Evolutionary conservation across 2,329 filamentous ascomycete genomes (phyloP), one percentile per base, ranked within the genome.

Genomic region (Paraconiothyrium sp.): DNA sequence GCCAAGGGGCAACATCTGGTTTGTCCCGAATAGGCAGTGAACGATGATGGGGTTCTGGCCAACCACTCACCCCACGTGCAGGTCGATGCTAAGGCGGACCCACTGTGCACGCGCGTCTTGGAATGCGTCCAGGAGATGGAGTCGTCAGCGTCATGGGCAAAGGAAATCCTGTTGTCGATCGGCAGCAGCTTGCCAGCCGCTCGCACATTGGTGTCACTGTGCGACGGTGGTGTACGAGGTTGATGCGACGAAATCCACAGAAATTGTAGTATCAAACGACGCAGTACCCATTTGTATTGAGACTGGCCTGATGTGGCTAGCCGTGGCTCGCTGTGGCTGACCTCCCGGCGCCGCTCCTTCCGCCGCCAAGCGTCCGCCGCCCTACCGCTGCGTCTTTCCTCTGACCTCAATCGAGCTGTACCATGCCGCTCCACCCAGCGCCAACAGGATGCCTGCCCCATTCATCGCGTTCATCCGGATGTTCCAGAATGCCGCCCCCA

Each of bases 401-500:
- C 24, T 43, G 20, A 44, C 37, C 37, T 54, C 51, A 44, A 54
- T 44, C 14, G 37, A 43, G 9, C 32, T 39, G 14, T 54, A 54
- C 51, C 51, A 54, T 22, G 37, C 51, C 11, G 37, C 37, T 16
- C 51, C 51, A 30, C 37, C 51, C 35, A 54, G 51, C 37, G 51
- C 51, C 51, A 54, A 20, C 51, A 54, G 24, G 37, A 54, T 54
- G 8, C 51, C 51, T 13, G 27, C 22, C 22, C 51, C 27, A 20
- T 54, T 54, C 13, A 54, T 30, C 24, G 37, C 51, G 14, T 37
- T 54, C 37, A 54, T 43, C 22, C 24, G 51, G 39, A 54, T 44
- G 27, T 44, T 43, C 51, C 51, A 54, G 9, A 54, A 43, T 10
- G 51, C 51, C 4, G 51, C 51, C 3, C 51, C 51, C 51, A 54